A percentile compares a stretch with the other conserved stretches of the same genome.
Conservation (phyloP, 1,284 basidiomycete genomes). For the Malassezia psittaci region DNA sequence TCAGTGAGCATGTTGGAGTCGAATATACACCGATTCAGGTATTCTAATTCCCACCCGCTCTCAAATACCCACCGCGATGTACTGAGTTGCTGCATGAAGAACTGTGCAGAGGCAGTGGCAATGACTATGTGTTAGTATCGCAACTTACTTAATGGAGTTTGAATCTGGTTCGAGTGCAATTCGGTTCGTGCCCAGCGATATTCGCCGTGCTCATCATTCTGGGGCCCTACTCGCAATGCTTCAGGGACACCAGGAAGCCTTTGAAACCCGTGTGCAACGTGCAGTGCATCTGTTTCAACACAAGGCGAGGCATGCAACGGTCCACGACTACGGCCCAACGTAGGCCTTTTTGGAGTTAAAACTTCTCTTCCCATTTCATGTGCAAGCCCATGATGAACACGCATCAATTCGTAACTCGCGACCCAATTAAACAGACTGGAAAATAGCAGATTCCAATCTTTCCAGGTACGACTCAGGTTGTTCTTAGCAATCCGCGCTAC, state of each 20-base stretch:
- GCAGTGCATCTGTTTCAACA: constrained; percentile 28
- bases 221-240: constrained; percentile 26
- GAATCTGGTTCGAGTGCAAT: constrained; percentile 28
- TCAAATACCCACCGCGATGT: constrained; percentile 23
- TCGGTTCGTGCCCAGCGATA: constrained; percentile 38
- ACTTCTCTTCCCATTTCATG: constrained; percentile 27
- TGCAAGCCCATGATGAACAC: constrained; percentile 29
- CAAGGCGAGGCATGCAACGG: constrained; percentile 8
- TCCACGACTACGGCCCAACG: neutral
- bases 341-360: neutral
- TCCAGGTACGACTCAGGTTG: constrained; percentile 24
- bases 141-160: constrained; percentile 24
- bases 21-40: constrained; percentile 42
- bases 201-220: constrained; percentile 31
- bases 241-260: constrained; percentile 34
- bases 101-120: constrained; percentile 22
- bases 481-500: neutral
- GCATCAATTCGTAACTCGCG: constrained; percentile 34
- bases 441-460: constrained; percentile 32
- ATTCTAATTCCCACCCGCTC: constrained; percentile 44
- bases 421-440: constrained; percentile 36
- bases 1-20: constrained; percentile 27
- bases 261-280: constrained; percentile 26
- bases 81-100: constrained; percentile 27
- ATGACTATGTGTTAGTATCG: constrained; percentile 10